Conservation (phyloP, 495 filamentous ascomycete species). For the Xylaria intraflava region DNA sequence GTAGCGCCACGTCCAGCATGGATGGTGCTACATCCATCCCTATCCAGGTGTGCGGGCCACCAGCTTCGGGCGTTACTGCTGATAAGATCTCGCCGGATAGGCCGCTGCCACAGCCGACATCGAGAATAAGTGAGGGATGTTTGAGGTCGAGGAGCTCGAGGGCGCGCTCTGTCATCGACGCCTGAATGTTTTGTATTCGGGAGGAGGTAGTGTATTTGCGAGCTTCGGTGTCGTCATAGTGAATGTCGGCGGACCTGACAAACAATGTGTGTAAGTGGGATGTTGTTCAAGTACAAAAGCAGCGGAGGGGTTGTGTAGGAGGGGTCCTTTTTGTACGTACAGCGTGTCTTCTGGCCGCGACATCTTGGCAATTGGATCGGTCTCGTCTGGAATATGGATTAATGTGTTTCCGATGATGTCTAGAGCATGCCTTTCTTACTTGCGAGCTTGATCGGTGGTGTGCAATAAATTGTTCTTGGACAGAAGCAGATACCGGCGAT, state of each 20-base stretch:
- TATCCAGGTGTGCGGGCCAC: slow-evolving; percentile 85
- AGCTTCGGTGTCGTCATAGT: slow-evolving; percentile 92
- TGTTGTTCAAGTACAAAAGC: not conserved
- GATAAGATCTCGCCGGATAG: slow-evolving; percentile 92
- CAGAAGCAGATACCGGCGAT: not conserved
- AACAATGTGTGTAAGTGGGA: slow-evolving; percentile 12
- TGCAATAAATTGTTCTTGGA: not conserved
- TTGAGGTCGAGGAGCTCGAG: slow-evolving; percentile 80
- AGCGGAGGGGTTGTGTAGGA: slow-evolving; percentile 3
- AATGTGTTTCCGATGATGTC: slow-evolving; percentile 6
- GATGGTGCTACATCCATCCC: slow-evolving; percentile 91
- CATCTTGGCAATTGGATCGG: slow-evolving; percentile 42
- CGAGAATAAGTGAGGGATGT: slow-evolving; percentile 81
- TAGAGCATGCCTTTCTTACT: not conserved
- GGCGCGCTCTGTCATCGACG: slow-evolving; percentile 86
- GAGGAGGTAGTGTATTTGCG: slow-evolving; percentile 97
- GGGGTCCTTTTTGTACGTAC: slow-evolving; percentile 37
- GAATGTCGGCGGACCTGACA: slow-evolving; percentile 80
- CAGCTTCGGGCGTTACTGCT: slow-evolving; percentile 53
- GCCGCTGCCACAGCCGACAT: slow-evolving; percentile 91
- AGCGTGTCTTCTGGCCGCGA: slow-evolving; percentile 93
- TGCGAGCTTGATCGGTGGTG: not conserved
- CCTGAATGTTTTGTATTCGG: slow-evolving; percentile 90
- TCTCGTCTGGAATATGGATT: slow-evolving; percentile 11
- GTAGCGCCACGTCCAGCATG: slow-evolving; percentile 88